These are phyloP conservation scores for Cryptococcus sp. DNA, from an alignment of 1,284 basidiomycete genomes.

Conservation along the genomic window DNA sequence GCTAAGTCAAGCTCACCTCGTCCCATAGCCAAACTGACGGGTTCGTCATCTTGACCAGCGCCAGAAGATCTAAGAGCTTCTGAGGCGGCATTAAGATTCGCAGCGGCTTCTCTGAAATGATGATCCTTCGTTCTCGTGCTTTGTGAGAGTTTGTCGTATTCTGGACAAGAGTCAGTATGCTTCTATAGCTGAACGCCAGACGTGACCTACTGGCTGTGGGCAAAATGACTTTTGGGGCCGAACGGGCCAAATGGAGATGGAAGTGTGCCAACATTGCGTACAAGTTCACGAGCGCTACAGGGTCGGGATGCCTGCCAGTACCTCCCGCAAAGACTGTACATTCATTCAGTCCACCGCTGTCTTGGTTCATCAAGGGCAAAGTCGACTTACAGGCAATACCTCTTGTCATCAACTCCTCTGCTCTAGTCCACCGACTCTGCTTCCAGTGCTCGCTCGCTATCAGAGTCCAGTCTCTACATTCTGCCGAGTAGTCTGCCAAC, in stretches of 20 bases:
- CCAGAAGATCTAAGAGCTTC: constrained; percentile 61
- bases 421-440: constrained; percentile 38
- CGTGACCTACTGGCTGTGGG: constrained; percentile 66
- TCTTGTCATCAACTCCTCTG: constrained; percentile 43
- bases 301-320: constrained; percentile 50
- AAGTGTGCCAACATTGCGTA: constrained; percentile 80
- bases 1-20: constrained; percentile 15
- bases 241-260: constrained; percentile 71
- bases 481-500: constrained; percentile 46
- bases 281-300: constrained; percentile 58
- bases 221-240: constrained; percentile 76
- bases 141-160: constrained; percentile 65
- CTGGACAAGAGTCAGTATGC: constrained; percentile 52
- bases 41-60: constrained; percentile 39
- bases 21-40: constrained; percentile 42
- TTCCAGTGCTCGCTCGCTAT: constrained; percentile 53
- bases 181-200: constrained; percentile 1
- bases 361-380: neutral
- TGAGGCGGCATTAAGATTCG: constrained; percentile 68
- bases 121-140: constrained; percentile 66
- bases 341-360: neutral
- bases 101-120: constrained; percentile 65
- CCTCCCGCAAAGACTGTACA: constrained; percentile 33
- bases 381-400: constrained; percentile 48
- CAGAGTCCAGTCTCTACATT: constrained; percentile 52